These are phyloP conservation scores for Pythium apleroticum DNA, from an alignment of 352 stramenopile species.

Conservation along the genomic window DNA sequence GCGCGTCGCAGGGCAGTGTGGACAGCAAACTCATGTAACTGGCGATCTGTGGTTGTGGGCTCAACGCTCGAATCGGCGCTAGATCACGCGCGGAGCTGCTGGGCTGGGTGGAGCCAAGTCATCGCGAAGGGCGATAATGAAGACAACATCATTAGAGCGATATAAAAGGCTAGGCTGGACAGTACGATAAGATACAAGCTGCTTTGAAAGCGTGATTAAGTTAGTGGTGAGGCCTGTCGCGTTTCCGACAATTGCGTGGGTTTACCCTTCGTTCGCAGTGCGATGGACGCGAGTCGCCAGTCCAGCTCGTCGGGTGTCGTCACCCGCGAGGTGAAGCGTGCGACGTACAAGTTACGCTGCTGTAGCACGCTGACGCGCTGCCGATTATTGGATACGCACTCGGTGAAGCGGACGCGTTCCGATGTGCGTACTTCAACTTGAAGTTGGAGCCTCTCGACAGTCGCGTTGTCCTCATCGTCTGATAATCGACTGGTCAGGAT, in stretches of 20 bases:
- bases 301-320: conserved; percentile 15
- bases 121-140: too few relatives aligned
- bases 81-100: too few relatives aligned
- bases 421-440: conserved; percentile 18
- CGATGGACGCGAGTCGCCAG: conserved; percentile 21
- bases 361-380: conserved; percentile 2
- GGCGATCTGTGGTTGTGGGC: too few relatives aligned
- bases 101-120: too few relatives aligned
- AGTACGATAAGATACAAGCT: too few relatives aligned
- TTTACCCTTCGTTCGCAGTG: conserved; percentile 12
- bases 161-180: too few relatives aligned
- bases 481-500: not conserved
- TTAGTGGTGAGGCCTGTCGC: not conserved
- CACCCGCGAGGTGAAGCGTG: conserved; percentile 15
- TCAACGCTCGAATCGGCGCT: too few relatives aligned
- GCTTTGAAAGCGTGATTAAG: too few relatives aligned
- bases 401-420: conserved; percentile 1
- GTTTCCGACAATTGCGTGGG: not conserved
- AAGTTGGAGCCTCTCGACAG: conserved; percentile 19
- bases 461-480: not conserved
- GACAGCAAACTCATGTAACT: too few relatives aligned
- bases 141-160: too few relatives aligned
- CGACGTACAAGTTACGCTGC: conserved; percentile 19
- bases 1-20: too few relatives aligned
- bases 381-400: not conserved